phyloP scores from a whole-genome alignment of 371 early-diverging fungal genomes.

The Mucor plumbeus region DNA sequence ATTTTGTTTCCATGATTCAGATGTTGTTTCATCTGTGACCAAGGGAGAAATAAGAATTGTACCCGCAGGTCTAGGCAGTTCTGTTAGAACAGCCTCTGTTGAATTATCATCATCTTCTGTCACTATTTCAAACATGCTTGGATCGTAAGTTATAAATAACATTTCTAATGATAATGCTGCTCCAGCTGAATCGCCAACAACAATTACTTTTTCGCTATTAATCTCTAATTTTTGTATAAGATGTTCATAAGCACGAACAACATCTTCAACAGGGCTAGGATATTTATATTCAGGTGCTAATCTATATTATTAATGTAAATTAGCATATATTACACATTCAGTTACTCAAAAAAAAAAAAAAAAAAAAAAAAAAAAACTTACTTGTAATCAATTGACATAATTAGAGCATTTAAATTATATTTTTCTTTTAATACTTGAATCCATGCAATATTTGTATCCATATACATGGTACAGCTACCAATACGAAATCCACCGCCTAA shows the following conservation, averaged over 20 bases:
- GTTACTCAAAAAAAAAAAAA: neutral
- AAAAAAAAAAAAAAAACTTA: conserved; percentile 4
- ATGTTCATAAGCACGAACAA: conserved; percentile 51
- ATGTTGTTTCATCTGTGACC: conserved; percentile 50
- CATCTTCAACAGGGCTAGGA: conserved; percentile 54
- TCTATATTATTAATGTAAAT: conserved; percentile 14
- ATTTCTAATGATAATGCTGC: conserved; percentile 51
- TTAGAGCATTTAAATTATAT: conserved; percentile 41
- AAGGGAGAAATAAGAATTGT: conserved; percentile 48
- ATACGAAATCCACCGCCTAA: conserved; percentile 57
- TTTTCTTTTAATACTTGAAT: conserved; percentile 43
- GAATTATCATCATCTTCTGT: conserved; percentile 33
- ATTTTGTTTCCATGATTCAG: conserved; percentile 49
- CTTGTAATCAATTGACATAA: conserved; percentile 55
- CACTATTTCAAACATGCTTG: conserved; percentile 53
- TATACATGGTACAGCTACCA: conserved; percentile 55
- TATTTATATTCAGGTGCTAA: conserved; percentile 55
- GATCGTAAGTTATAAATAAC: conserved; percentile 54
- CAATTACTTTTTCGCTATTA: conserved; percentile 38
- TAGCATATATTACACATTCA: neutral
- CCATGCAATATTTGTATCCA: conserved; percentile 53
- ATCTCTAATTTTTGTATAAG: conserved; percentile 35
- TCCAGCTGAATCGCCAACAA: conserved; percentile 49
- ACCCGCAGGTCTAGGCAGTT: conserved; percentile 53
- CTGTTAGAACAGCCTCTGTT: conserved; percentile 22